Percentiles rank a stretch among this genome's conserved stretches.
Conservation (phyloP, 1,284 basidiomycete genomes). For the Fistulinella staudtii region DNA sequence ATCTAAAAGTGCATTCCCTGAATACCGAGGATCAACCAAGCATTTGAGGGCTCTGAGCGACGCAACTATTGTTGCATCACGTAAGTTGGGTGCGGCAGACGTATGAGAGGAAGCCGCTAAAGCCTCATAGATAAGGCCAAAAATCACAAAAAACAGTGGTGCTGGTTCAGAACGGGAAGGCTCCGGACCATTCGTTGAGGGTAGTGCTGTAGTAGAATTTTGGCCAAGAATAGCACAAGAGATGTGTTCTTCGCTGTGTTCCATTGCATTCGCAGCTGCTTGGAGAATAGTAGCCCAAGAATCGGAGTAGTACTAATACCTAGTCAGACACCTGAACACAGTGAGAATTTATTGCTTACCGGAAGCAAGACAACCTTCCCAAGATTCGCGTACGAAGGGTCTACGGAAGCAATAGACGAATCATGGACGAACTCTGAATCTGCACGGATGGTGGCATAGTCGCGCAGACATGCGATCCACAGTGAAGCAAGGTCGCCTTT, state of each 20-base stretch:
- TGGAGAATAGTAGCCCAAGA: conserved; percentile 85
- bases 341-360: conserved; percentile 43
- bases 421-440: conserved; percentile 85
- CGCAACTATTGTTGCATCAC: conserved; percentile 57
- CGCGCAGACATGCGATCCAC: conserved; percentile 87
- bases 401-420: conserved; percentile 62
- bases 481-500: conserved; percentile 69
- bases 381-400: conserved; percentile 81
- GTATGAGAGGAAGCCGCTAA: conserved; percentile 68
- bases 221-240: conserved; percentile 81
- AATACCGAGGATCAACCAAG: conserved; percentile 75
- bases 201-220: conserved; percentile 22
- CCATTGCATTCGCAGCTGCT: conserved; percentile 82
- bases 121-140: conserved; percentile 91
- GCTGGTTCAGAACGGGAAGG: conserved; percentile 66
- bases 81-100: conserved; percentile 37
- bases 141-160: conserved; percentile 84
- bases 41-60: conserved; percentile 78
- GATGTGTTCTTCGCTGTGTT: conserved; percentile 63
- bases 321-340: conserved; percentile 2
- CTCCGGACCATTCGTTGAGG: conserved; percentile 22
- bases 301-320: conserved; percentile 78
- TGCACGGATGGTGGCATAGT: conserved; percentile 88
- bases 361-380: conserved; percentile 89
- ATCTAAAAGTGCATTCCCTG: conserved; percentile 78